A percentile compares a stretch with the other conserved stretches of the same genome.
Conservation (phyloP, 2,329 filamentous ascomycete species). For the Aspergillus sp. region DNA sequence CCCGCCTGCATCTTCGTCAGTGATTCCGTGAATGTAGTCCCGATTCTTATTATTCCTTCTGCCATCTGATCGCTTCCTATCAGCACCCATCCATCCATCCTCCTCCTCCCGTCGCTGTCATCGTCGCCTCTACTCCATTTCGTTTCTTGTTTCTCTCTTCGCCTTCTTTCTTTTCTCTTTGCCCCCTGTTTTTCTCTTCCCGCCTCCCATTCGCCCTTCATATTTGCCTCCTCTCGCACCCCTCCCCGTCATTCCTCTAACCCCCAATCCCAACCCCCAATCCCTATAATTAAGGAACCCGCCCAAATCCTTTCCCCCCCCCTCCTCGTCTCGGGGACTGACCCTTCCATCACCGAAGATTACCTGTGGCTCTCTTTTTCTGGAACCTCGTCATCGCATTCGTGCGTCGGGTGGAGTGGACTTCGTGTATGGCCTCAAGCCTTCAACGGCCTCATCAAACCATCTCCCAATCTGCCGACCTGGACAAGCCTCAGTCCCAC, state of each 20-base stretch:
- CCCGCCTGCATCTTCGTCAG: conserved; percentile 11
- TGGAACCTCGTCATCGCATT: conserved; percentile 1
- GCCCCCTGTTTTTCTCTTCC: neutral
- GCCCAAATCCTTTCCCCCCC: neutral
- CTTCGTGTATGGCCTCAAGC: conserved; percentile 8
- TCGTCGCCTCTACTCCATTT: neutral
- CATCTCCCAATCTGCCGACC: conserved; percentile 11
- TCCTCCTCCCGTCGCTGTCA: neutral
- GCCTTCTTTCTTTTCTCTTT: neutral
- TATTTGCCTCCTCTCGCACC: neutral
- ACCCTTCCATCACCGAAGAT: neutral
- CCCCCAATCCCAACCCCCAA: neutral
- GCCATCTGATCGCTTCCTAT: neutral
- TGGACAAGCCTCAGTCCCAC: conserved; percentile 10
- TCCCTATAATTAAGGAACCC: neutral
- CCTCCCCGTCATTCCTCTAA: neutral
- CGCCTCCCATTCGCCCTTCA: neutral
- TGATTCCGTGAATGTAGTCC: conserved; percentile 9
- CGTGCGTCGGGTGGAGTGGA: conserved; percentile 1
- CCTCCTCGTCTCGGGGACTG: neutral
- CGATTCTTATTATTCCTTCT: conserved; percentile 13
- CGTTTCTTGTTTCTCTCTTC: neutral
- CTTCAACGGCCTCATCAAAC: conserved; percentile 15
- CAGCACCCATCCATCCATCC: neutral
- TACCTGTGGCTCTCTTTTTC: neutral